Evolutionary conservation across 139 green algal species (phyloP).

Genomic region (Chlorella sp.): DNA sequence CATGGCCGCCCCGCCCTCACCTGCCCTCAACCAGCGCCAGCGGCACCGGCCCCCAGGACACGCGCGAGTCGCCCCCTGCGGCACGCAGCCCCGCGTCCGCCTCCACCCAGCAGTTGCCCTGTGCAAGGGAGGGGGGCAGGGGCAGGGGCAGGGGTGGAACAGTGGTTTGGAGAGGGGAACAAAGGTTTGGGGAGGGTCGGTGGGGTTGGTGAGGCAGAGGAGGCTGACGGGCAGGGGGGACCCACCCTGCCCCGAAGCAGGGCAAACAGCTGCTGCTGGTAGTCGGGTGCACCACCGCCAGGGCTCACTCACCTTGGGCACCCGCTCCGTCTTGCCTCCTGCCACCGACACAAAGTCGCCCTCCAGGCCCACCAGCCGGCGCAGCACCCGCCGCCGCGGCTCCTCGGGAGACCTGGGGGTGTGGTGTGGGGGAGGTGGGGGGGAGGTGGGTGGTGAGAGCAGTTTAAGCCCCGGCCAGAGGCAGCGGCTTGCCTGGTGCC

Average conservation of each 20-base stretch:
- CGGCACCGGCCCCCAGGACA: conserved; percentile 71
- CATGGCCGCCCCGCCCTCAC: background rate
- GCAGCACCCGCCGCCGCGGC: conserved; percentile 74
- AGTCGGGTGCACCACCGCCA: no score
- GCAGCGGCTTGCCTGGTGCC: no score
- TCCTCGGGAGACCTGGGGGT: conserved; percentile 69
- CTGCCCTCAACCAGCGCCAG: conserved; percentile 76
- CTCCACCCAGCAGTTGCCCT: conserved; percentile 90
- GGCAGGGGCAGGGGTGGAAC: background rate
- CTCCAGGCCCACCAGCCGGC: conserved; percentile 84
- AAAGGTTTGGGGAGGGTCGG: background rate
- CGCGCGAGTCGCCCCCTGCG: conserved; percentile 63
- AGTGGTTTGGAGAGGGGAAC: background rate
- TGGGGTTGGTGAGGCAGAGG: background rate
- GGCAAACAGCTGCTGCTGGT: no score
- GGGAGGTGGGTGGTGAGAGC: background rate
- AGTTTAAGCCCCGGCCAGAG: background rate
- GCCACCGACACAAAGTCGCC: conserved; percentile 75
- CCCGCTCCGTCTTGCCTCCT: conserved; percentile 48
- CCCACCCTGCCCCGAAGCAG: background rate
- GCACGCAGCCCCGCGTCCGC: conserved; percentile 70
- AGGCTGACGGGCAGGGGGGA: background rate
- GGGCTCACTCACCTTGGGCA: conserved; percentile 54
- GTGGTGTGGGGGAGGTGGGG: no score
- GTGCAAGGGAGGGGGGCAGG: conserved; percentile 8